Evolutionary conservation across 2,329 filamentous ascomycete species (phyloP).

Genomic region (Neospermospora avenae): DNA sequence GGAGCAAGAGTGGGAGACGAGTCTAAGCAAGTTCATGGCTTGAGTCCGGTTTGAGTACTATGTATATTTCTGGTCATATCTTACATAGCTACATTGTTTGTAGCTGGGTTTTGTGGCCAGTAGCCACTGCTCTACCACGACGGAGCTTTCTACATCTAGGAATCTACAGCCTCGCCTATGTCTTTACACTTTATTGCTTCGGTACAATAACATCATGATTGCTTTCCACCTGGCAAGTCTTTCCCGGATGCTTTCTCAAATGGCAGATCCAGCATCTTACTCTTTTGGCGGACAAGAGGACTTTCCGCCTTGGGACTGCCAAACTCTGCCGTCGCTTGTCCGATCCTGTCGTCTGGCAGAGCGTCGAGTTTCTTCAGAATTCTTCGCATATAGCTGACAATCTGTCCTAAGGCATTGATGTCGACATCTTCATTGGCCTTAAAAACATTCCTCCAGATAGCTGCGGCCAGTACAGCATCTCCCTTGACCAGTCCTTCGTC

Average conservation of each 20-base stretch:
- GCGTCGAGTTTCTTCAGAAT: constrained; percentile 52
- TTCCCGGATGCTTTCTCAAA: constrained; percentile 33
- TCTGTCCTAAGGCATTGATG: constrained; percentile 54
- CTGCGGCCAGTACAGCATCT: constrained; percentile 73
- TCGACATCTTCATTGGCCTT: constrained; percentile 66
- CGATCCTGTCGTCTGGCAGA: constrained; percentile 50
- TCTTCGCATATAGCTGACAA: constrained; percentile 62
- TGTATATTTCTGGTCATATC: too few species aligned
- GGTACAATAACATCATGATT: neutral
- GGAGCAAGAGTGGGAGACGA: too few species aligned
- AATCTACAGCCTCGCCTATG: neutral
- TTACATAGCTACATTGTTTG: neutral
- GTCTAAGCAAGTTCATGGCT: too few species aligned
- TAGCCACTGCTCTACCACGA: neutral
- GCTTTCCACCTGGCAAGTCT: constrained; percentile 28
- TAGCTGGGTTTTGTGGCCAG: neutral
- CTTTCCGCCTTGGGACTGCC: constrained; percentile 41
- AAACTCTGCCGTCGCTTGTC: constrained; percentile 48
- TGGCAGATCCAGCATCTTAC: constrained; percentile 38
- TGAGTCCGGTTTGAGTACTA: too few species aligned
- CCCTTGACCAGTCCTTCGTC: constrained; percentile 77
- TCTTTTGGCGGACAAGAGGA: constrained; percentile 38
- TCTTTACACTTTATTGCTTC: neutral
- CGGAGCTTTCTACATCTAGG: neutral
- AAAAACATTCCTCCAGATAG: constrained; percentile 92